Percentiles rank a stretch among this genome's conserved stretches.
These are phyloP conservation scores for Microbotryum violaceum DNA, from an alignment of 1,284 basidiomycete species.

Conservation along the genomic window DNA sequence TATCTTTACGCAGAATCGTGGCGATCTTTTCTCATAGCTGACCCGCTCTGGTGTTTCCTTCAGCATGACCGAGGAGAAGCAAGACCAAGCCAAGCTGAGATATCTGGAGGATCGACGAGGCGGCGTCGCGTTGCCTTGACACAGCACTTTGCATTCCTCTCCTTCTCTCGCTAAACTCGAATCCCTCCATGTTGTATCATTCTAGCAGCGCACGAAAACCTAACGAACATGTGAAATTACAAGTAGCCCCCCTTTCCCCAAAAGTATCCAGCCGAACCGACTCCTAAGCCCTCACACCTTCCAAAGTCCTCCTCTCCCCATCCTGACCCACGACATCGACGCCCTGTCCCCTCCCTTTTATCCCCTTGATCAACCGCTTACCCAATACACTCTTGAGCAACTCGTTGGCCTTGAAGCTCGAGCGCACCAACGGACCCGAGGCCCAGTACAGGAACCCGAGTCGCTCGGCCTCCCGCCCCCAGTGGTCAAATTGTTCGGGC, in stretches of 20 bases:
- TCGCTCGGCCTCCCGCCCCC: constrained; percentile 81
- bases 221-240: too few relatives aligned
- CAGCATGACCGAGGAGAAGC: constrained; percentile 33
- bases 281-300: constrained; percentile 22
- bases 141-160: too few relatives aligned
- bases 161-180: too few relatives aligned
- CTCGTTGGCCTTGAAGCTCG: constrained; percentile 78
- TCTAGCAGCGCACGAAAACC: too few relatives aligned
- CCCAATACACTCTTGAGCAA: constrained; percentile 37
- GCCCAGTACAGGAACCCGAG: constrained; percentile 98
- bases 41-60: neutral
- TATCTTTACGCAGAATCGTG: neutral
- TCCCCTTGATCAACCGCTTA: constrained; percentile 24
- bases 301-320: constrained; percentile 12
- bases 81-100: constrained; percentile 30
- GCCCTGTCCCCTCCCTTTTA: constrained; percentile 30
- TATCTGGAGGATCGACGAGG: constrained; percentile 17
- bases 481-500: constrained; percentile 84
- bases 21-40: neutral
- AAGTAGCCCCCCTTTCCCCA: too few relatives aligned
- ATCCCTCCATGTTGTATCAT: too few relatives aligned
- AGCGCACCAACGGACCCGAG: constrained; percentile 88
- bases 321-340: constrained; percentile 7
- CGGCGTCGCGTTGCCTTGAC: too few relatives aligned
- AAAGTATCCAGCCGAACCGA: too few relatives aligned